Evolutionary conservation across 108 stramenopile genomes (phyloP).

Genomic region (Nannochloropsis oceanica): DNA sequence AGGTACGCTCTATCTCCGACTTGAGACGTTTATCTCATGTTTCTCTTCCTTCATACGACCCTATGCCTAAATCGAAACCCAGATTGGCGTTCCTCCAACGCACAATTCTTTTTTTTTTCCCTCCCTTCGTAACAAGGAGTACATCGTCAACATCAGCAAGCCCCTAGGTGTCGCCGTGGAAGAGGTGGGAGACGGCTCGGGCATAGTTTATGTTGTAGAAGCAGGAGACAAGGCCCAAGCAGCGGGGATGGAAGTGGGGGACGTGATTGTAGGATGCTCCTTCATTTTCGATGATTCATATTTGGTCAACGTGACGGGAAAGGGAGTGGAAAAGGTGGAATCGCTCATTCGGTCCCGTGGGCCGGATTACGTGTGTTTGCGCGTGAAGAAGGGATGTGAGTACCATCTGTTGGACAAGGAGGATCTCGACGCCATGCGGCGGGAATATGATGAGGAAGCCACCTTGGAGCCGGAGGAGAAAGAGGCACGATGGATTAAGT

Average conservation of each 20-base stretch:
- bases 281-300: neutral
- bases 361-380: neutral
- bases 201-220: neutral
- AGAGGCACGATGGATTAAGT: neutral
- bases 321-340: neutral
- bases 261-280: neutral
- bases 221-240: neutral
- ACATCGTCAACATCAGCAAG: neutral
- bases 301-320: neutral
- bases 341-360: neutral
- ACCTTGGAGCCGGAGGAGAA: neutral
- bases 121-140: neutral
- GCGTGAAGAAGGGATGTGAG: neutral
- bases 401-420: neutral
- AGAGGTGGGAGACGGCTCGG: neutral
- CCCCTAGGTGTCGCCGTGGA: neutral
- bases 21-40: too few relatives aligned
- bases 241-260: neutral
- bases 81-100: too few relatives aligned
- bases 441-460: neutral
- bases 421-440: neutral
- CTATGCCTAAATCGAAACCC: too few relatives aligned
- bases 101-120: neutral
- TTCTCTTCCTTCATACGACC: too few relatives aligned
- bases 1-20: neutral